Conservation (phyloP, 345 rosid genomes). For the Eucalyptus tenuipes region DNA sequence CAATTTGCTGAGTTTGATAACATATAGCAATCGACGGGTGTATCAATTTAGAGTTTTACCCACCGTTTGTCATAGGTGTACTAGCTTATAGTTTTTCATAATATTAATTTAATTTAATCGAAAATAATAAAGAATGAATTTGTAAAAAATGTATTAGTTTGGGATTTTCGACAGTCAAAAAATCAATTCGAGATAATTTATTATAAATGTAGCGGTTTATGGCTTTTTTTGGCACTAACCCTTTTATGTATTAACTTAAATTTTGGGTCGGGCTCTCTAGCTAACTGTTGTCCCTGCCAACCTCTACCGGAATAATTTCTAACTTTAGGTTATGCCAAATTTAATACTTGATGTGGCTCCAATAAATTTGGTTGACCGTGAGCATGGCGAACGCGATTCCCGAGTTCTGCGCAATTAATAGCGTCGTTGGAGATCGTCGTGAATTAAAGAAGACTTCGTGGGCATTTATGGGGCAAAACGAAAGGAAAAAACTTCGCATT, state of each 20-base stretch:
- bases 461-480: neutral
- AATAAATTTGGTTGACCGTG: neutral
- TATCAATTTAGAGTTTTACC: no score
- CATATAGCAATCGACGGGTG: rapidly evolving
- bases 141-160: rapidly evolving
- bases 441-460: neutral
- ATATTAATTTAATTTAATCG: no score
- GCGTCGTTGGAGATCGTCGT: neutral
- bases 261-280: neutral
- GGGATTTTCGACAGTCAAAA: rapidly evolving
- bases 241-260: neutral
- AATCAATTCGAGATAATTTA: no score
- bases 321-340: neutral
- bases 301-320: neutral
- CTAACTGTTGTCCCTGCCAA: no score
- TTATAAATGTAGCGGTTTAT: rapidly evolving
- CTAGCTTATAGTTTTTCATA: no score
- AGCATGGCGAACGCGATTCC: neutral
- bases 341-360: neutral
- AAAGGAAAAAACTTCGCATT: neutral
- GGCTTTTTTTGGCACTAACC: no score
- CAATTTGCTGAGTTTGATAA: no score
- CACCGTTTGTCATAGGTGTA: no score
- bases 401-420: neutral
- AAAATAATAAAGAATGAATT: no score